Percentiles rank a stretch among this genome's conserved stretches.
phyloP scores from a whole-genome alignment of 768 basidiomycete genomes.

The Collybia mongolica region DNA sequence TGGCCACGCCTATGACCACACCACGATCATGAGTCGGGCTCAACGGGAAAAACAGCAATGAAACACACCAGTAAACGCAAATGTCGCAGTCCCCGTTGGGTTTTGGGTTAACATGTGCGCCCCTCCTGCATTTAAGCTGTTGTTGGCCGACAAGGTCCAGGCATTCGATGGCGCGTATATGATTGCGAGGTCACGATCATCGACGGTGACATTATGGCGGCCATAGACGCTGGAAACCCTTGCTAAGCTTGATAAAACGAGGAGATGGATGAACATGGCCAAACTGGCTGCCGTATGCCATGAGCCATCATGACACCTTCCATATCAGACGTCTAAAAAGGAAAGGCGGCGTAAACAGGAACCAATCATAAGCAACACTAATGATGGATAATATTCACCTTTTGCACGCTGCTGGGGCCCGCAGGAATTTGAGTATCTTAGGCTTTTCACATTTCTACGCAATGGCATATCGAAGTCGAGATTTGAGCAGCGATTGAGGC shows the following conservation, averaged over 20 bases:
- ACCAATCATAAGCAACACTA: no score
- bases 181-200: slow-evolving; percentile 29
- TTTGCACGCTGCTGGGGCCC: no score
- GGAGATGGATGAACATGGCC: slow-evolving; percentile 12
- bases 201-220: slow-evolving; percentile 29
- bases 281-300: slow-evolving; percentile 1
- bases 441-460: no score
- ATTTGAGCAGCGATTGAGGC: no score
- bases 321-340: slow-evolving; percentile 1
- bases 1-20: slow-evolving; percentile 31
- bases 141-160: slow-evolving; percentile 29
- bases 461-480: no score
- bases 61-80: slow-evolving; percentile 38
- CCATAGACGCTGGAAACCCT: slow-evolving; percentile 13
- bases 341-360: no score
- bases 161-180: slow-evolving; percentile 27
- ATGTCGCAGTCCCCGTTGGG: slow-evolving; percentile 32
- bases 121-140: slow-evolving; percentile 30
- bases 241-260: slow-evolving; percentile 10
- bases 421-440: no score
- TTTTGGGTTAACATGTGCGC: slow-evolving; percentile 24
- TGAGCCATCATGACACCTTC: neutral
- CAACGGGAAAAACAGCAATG: neutral
- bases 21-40: neutral
- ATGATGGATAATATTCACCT: no score